Base-by-base conservation (phyloP, 805 yeast genomes). In the Candida oleophila region DNA sequence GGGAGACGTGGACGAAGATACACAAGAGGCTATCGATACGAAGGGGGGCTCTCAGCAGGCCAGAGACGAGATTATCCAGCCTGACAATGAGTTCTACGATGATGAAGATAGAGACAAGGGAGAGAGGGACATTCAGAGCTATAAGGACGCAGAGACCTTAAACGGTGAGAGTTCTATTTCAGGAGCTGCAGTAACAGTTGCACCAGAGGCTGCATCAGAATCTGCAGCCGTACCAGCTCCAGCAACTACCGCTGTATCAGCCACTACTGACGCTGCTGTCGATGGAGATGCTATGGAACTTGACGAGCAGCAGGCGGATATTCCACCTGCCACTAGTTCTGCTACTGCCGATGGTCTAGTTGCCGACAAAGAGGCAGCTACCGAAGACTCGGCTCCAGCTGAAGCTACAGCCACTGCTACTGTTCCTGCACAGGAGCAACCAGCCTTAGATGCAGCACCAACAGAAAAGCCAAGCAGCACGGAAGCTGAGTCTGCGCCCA, bases 41-140 rank as follows among this genome's bases (percentile, higher is more conserved):
- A 81, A 87, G 62, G 97, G 97, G 35, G 98, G 98, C 1, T 87
- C 96, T 0, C 86, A 85, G 59, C 81, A 78, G 60, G 92, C 92
- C 14, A 77, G 94, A 48, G 98, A 92, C 63, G 82, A 80, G 55
- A 74, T 70, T 25, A 73, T 88, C 42, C 86, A 81, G 53, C 83
- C 84, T 2, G 86, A 78, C 42, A 85, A 83, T 57, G 98, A 92
- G 66, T 87, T 82, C 60, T 90, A 83, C 60, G 89, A 84, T 45
- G 80, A 76, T 48, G 85, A 81, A 38, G 82, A 78, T 51, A 73
- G 71, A 51, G 77, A 71, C 43, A 51, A 49, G 38, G 74, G 66
- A 11, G 74, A 71, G 36, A 57, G 54, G 41, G 61, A 68, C 49
- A 57, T 67, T 22, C 55, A 37, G 22, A 42, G 30, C 12, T 41